Conservation (phyloP, 2,329 filamentous ascomycete species). For the Aspergillus unguis region DNA sequence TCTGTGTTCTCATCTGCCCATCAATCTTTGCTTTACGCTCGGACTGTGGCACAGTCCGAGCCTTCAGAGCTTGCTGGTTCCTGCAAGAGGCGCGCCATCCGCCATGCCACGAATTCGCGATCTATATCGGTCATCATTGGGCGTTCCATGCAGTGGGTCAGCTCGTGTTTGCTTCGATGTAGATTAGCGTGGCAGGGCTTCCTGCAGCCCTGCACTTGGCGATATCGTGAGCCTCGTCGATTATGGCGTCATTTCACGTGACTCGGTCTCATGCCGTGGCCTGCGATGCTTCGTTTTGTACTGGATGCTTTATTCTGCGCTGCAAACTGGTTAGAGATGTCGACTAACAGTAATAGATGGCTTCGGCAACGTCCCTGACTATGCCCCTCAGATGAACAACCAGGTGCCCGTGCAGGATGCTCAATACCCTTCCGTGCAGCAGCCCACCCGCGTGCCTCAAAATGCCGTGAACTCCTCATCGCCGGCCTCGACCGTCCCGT, state of each 20-base stretch:
- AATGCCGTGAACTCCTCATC: constrained; percentile 5
- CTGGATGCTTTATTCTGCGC: background rate
- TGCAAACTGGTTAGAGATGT: background rate
- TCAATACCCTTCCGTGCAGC: constrained; percentile 22
- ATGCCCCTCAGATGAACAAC: constrained; percentile 27
- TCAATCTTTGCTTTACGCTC: background rate
- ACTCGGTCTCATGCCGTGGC: constrained; percentile 9
- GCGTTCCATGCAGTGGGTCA: constrained; percentile 8
- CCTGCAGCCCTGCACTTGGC: constrained; percentile 13
- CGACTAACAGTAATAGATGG: constrained; percentile 26
- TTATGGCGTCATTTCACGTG: constrained; percentile 39
- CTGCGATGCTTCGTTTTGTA: background rate
- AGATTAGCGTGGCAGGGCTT: constrained; percentile 15
- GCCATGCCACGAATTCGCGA: constrained; percentile 14
- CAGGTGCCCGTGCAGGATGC: constrained; percentile 26
- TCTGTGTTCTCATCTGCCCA: too few relatives aligned
- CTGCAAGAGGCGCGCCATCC: constrained; percentile 13
- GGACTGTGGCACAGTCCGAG: constrained; percentile 6
- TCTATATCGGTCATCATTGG: constrained; percentile 17
- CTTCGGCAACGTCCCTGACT: constrained; percentile 32
- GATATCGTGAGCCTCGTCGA: constrained; percentile 23
- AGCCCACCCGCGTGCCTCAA: constrained; percentile 2
- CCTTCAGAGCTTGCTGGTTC: constrained; percentile 15
- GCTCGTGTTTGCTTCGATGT: constrained; percentile 14
- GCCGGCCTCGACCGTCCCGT: constrained; percentile 14